Evolutionary conservation across 495 filamentous ascomycete genomes (phyloP).

Genomic region (Aspergillus baeticus): DNA sequence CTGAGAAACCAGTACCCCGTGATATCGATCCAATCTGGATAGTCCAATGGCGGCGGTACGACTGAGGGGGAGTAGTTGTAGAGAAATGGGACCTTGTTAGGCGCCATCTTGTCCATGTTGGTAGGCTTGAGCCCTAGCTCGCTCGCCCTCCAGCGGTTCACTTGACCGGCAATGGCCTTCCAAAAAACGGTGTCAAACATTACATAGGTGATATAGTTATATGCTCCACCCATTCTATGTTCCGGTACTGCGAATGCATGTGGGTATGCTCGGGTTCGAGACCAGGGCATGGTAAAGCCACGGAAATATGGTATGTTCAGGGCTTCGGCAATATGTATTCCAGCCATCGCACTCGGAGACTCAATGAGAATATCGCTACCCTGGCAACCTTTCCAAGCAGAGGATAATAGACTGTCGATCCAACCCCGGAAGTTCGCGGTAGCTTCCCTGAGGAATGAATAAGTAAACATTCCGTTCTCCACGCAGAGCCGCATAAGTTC

Average conservation of each 20-base stretch:
- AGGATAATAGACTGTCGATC: constrained; percentile 83
- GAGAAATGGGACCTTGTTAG: constrained; percentile 93
- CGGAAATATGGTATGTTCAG: constrained; percentile 93
- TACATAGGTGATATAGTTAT: constrained; percentile 94
- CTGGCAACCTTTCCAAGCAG: constrained; percentile 85
- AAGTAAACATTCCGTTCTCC: constrained; percentile 96
- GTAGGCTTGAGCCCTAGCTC: constrained; percentile 77
- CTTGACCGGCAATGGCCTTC: constrained; percentile 85
- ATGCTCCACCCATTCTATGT: constrained; percentile 88
- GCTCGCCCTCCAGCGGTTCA: constrained; percentile 90
- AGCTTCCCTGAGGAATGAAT: constrained; percentile 83
- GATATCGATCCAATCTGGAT: constrained; percentile 94
- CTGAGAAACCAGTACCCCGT: constrained; percentile 98
- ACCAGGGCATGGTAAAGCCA: constrained; percentile 99
- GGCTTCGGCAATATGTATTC: constrained; percentile 98
- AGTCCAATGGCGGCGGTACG: constrained; percentile 89
- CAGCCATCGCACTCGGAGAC: constrained; percentile 95
- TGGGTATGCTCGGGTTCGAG: constrained; percentile 90
- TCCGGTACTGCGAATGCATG: constrained; percentile 97
- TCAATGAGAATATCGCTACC: constrained; percentile 90
- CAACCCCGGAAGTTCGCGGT: constrained; percentile 87
- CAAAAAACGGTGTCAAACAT: constrained; percentile 98
- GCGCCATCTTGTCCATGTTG: constrained; percentile 85
- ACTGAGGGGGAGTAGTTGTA: constrained; percentile 97
- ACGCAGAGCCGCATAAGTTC: constrained; percentile 96